Conservation (phyloP, 495 filamentous ascomycete genomes). For the Collariella sp. region DNA sequence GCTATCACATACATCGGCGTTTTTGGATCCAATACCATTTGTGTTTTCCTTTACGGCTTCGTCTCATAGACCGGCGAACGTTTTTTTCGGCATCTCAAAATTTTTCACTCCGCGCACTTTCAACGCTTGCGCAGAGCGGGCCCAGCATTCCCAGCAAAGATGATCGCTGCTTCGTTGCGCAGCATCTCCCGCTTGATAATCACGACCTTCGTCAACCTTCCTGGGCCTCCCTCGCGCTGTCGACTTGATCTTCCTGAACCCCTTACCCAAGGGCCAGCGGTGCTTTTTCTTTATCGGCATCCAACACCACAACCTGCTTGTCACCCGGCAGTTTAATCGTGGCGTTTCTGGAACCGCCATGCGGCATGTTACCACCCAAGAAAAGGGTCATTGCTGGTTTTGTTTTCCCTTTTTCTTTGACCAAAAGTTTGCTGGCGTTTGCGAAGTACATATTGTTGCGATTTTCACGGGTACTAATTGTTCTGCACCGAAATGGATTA, state of each 20-base stretch:
- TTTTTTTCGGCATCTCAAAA: constrained; percentile 7
- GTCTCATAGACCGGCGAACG: constrained; percentile 27
- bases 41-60: constrained; percentile 15
- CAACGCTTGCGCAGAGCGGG: neutral
- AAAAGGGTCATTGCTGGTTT: neutral
- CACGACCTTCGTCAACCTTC: too few species aligned
- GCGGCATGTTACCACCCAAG: neutral
- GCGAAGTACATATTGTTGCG: constrained; percentile 21
- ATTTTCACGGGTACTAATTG: constrained; percentile 15
- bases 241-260: neutral
- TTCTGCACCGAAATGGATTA: constrained; percentile 12
- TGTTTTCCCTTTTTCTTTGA: constrained; percentile 7
- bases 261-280: too few species aligned
- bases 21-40: constrained; percentile 19
- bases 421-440: constrained; percentile 23
- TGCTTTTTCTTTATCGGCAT: neutral
- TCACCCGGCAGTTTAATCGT: neutral
- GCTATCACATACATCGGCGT: constrained; percentile 30
- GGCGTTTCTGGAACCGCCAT: neutral
- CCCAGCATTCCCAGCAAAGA: neutral
- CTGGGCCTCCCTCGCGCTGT: too few species aligned
- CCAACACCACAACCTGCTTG: neutral
- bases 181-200: neutral
- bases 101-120: neutral
- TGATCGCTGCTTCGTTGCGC: neutral